Conservation (phyloP, 2,329 filamentous ascomycete species). For the Paecilomyces variotii region DNA sequence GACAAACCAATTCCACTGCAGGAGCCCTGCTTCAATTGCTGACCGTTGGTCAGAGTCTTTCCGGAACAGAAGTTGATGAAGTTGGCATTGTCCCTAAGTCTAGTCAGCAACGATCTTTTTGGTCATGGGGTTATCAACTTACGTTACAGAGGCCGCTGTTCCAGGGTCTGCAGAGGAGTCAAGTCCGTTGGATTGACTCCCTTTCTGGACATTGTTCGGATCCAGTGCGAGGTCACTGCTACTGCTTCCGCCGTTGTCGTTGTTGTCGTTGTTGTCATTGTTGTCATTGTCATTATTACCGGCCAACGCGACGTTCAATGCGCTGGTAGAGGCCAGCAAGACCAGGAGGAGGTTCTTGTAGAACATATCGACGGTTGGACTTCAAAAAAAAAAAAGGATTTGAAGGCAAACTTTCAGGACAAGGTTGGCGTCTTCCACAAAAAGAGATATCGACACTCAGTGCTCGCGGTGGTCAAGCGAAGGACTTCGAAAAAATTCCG, state of each 20-base stretch:
- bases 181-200: conserved; percentile 12
- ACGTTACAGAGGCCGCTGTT: conserved; percentile 42
- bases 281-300: conserved; percentile 2
- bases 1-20: conserved; percentile 46
- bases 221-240: conserved; percentile 21
- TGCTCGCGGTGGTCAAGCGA: neutral
- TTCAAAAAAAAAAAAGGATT: neutral
- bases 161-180: conserved; percentile 23
- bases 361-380: conserved; percentile 2
- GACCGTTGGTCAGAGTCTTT: conserved; percentile 48
- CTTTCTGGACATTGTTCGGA: conserved; percentile 36
- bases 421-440: conserved; percentile 1
- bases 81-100: conserved; percentile 42
- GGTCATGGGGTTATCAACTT: conserved; percentile 8
- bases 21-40: conserved; percentile 42
- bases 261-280: conserved; percentile 14
- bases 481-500: neutral
- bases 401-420: conserved; percentile 1
- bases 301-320: conserved; percentile 2
- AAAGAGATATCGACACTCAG: conserved; percentile 5
- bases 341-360: conserved; percentile 3
- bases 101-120: neutral
- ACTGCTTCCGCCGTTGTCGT: conserved; percentile 12
- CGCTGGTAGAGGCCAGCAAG: conserved; percentile 1
- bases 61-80: conserved; percentile 55